Conservation (phyloP, 1,284 basidiomycete genomes). For the Inonotus obliquus region DNA sequence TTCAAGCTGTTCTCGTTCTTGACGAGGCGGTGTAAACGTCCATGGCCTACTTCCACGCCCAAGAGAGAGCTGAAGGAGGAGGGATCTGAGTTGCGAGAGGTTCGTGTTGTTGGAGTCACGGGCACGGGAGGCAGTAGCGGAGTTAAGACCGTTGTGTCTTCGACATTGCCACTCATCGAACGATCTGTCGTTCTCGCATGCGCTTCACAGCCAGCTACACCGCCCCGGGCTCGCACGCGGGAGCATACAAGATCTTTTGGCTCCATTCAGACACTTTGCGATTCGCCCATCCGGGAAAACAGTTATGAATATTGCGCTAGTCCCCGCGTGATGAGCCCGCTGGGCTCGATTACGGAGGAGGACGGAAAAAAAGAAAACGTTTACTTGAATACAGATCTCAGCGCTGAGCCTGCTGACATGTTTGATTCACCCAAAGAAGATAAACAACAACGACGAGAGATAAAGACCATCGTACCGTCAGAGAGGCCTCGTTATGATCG, state of each 20-base stretch:
- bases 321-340: neutral
- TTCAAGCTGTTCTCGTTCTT: neutral
- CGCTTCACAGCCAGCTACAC: neutral
- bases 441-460: too few species aligned
- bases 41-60: neutral
- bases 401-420: neutral
- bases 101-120: neutral
- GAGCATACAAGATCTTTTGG: neutral
- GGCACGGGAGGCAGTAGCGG: too few species aligned
- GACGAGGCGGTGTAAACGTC: too few species aligned
- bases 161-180: neutral
- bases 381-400: neutral
- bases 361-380: neutral
- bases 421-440: neutral
- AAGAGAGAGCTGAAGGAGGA: neutral
- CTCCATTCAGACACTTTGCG: neutral
- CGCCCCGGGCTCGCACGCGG: neutral
- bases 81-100: neutral
- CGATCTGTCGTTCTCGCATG: neutral
- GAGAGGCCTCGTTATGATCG: constrained; percentile 1
- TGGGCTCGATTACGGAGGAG: neutral
- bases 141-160: neutral
- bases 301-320: neutral
- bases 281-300: neutral
- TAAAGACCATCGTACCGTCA: neutral